Evolutionary conservation across 345 rosid species (phyloP).

Genomic region (Populus nigra): DNA sequence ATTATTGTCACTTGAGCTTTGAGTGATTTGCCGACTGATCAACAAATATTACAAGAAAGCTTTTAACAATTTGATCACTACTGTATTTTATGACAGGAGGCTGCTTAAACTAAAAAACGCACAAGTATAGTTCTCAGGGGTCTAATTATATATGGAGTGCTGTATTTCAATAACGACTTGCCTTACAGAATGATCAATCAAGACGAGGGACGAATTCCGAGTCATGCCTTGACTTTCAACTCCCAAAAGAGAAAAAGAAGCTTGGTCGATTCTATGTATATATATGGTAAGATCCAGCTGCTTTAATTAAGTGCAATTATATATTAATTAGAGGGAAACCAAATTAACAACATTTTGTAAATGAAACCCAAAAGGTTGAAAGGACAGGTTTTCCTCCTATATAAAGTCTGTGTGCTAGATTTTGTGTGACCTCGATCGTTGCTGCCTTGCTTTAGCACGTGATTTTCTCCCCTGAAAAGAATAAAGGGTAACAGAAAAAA

Average conservation of each 20-base stretch:
- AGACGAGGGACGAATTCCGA: not conserved
- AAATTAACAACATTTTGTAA: constrained; percentile 1
- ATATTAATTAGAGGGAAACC: not conserved
- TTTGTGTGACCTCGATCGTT: constrained; percentile 7
- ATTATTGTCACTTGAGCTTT: not conserved
- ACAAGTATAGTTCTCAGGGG: not conserved
- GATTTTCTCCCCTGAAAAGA: constrained; percentile 26
- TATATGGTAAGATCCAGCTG: not conserved
- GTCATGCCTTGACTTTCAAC: not conserved
- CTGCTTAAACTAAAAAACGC: not conserved
- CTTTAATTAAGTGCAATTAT: not conserved
- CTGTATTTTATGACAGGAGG: not conserved
- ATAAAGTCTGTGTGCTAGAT: constrained; percentile 19
- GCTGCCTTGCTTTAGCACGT: constrained; percentile 34
- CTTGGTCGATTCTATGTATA: not conserved
- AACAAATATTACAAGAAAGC: not conserved
- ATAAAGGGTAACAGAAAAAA: not conserved
- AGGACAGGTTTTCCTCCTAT: not conserved
- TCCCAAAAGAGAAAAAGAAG: not conserved
- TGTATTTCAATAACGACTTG: not conserved
- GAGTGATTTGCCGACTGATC: not conserved
- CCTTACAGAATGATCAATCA: not conserved
- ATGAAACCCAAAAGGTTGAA: constrained; percentile 13
- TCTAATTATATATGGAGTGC: not conserved
- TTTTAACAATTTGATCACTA: not conserved